Conservation (phyloP, 768 basidiomycete species). For the Amanita pseudoporphyria region DNA sequence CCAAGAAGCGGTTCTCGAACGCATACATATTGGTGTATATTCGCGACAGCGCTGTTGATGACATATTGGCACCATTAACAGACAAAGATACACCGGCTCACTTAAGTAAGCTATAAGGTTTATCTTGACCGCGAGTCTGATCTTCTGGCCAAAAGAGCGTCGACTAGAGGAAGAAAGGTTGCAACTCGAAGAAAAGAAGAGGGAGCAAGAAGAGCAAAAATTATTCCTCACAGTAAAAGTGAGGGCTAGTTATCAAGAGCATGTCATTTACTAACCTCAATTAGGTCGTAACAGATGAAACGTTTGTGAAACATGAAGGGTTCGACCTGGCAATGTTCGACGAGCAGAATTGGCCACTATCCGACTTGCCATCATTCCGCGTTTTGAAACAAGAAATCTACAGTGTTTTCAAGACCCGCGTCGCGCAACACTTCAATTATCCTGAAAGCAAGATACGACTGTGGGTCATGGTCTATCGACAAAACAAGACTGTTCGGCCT, state of each 20-base stretch:
- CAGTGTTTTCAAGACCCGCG: conserved; percentile 82
- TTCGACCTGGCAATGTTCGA: conserved; percentile 97
- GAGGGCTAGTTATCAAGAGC: conserved; percentile 2
- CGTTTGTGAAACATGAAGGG: conserved; percentile 90
- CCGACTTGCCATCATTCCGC: conserved; percentile 92
- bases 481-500: conserved; percentile 98
- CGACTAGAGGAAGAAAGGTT: conserved; percentile 90
- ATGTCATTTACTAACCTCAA: conserved; percentile 1
- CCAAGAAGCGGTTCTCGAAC: conserved; percentile 97
- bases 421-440: conserved; percentile 81
- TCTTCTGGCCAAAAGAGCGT: conserved; percentile 43
- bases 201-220: conserved; percentile 97
- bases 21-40: conserved; percentile 99
- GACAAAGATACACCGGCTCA: conserved; percentile 93
- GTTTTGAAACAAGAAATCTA: conserved; percentile 93
- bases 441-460: conserved; percentile 84
- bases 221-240: conserved; percentile 95
- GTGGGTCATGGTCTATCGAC: conserved; percentile 97
- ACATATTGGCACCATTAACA: conserved; percentile 82
- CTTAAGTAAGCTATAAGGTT: conserved; percentile 57
- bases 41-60: conserved; percentile 72
- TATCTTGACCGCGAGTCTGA: conserved; percentile 2
- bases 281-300: conserved; percentile 92
- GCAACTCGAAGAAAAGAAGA: conserved; percentile 87
- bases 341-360: conserved; percentile 94